These are phyloP conservation scores for Exsudoporus floridanus DNA, from an alignment of 1,284 basidiomycete species.

Conservation along the genomic window DNA sequence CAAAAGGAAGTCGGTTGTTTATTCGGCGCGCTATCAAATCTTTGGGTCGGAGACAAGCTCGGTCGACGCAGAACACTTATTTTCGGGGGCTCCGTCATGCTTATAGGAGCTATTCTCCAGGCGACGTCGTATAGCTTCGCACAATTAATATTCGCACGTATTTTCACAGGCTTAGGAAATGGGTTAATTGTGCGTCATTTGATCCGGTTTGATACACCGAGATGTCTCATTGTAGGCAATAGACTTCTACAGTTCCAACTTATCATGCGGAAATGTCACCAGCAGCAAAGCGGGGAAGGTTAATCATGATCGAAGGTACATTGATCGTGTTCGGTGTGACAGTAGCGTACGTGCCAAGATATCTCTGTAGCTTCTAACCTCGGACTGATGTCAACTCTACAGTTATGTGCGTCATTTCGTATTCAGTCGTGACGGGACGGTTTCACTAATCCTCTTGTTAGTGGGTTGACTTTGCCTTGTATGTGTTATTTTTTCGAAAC, in stretches of 20 bases:
- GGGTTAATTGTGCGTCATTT: not conserved
- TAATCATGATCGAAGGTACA: constrained; percentile 65
- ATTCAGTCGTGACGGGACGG: not conserved
- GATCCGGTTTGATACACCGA: not conserved
- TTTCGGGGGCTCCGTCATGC: constrained; percentile 44
- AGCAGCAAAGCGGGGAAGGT: constrained; percentile 28
- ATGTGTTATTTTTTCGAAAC: not conserved
- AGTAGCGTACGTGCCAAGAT: constrained; percentile 52
- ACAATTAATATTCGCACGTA: constrained; percentile 45
- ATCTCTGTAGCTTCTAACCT: constrained; percentile 14
- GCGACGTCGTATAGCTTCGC: constrained; percentile 1
- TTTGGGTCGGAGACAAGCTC: not conserved
- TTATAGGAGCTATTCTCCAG: constrained; percentile 44
- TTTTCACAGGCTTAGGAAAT: not conserved
- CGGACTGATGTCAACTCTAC: not conserved
- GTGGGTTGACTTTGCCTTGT: not conserved
- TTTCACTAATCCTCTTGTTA: not conserved
- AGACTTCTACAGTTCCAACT: constrained; percentile 16
- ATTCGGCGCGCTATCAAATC: not conserved
- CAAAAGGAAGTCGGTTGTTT: not conserved
- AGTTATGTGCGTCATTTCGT: not conserved
- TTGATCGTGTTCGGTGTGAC: constrained; percentile 48
- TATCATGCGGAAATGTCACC: constrained; percentile 52
- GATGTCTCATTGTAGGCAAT: not conserved
- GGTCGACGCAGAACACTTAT: constrained; percentile 42